phyloP scores from a whole-genome alignment of 192 early-diverging fungal genomes.

The Geosiphon pyriformis region DNA sequence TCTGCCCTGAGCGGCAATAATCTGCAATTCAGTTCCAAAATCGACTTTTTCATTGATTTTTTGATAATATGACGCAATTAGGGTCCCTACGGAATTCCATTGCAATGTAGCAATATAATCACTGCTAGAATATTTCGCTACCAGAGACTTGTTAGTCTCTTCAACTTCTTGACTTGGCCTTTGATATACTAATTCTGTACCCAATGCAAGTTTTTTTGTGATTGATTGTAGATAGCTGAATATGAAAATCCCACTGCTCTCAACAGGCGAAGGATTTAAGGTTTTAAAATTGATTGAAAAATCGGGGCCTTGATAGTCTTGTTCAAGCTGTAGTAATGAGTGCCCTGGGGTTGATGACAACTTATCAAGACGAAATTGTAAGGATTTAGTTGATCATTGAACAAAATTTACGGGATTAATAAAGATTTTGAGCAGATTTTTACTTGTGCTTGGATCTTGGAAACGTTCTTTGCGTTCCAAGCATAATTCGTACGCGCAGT shows the following conservation, averaged over 20 bases:
- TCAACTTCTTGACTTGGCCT: conserved; percentile 75
- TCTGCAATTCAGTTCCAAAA: conserved; percentile 85
- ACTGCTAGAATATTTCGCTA: conserved; percentile 62
- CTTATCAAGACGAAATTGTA: background rate
- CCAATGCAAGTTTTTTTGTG: conserved; percentile 73
- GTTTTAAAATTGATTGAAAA: conserved; percentile 88
- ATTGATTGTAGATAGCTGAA: conserved; percentile 89
- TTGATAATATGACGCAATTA: conserved; percentile 86
- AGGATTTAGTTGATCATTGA: background rate
- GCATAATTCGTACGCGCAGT: conserved; percentile 77
- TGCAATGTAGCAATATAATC: conserved; percentile 66
- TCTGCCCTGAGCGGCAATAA: conserved; percentile 61
- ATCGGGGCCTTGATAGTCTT: conserved; percentile 87
- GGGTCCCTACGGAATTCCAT: conserved; percentile 57
- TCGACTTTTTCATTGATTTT: conserved; percentile 91
- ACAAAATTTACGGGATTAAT: background rate
- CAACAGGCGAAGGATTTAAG: conserved; percentile 89
- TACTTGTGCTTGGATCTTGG: conserved; percentile 60
- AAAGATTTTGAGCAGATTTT: conserved; percentile 12
- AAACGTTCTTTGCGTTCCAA: conserved; percentile 64
- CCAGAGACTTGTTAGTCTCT: conserved; percentile 70
- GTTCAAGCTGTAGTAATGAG: conserved; percentile 88
- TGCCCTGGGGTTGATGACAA: conserved; percentile 72
- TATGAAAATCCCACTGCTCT: conserved; percentile 86
- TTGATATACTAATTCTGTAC: conserved; percentile 81